phyloP scores from a whole-genome alignment of 208 protist genomes.

The Leishmania tropica region DNA sequence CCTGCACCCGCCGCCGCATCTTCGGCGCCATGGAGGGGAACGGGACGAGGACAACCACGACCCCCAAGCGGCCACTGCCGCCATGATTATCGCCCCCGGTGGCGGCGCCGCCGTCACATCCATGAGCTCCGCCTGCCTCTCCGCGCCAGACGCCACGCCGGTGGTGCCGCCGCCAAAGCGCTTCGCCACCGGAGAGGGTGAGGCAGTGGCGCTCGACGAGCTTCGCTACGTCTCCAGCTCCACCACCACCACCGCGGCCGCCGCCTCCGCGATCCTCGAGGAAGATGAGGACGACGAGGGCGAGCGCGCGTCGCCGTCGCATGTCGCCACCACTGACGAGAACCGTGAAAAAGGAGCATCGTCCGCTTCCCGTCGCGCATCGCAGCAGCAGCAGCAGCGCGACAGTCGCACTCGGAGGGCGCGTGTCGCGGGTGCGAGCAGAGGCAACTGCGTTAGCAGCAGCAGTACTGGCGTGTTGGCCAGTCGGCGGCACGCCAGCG shows the following conservation, averaged over 20 bases:
- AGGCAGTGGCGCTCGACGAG: constrained; percentile 8
- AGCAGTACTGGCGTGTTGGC: neutral
- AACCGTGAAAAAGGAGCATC: neutral
- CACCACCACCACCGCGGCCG: neutral
- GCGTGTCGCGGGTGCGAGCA: neutral
- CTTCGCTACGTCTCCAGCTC: constrained; percentile 9
- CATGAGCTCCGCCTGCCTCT: constrained; percentile 1
- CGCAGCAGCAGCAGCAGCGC: constrained; percentile 4
- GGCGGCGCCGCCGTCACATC: neutral
- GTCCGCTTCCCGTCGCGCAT: neutral
- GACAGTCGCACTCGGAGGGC: constrained; percentile 9
- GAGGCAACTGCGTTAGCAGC: neutral
- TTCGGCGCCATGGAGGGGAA: neutral
- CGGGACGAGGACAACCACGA: neutral
- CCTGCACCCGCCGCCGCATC: neutral
- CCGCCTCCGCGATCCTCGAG: neutral
- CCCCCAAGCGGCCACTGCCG: neutral
- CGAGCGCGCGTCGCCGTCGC: neutral
- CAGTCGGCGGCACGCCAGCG: constrained; percentile 17
- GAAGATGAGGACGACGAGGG: neutral
- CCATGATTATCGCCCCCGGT: neutral
- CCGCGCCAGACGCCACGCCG: constrained; percentile 20
- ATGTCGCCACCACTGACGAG: neutral
- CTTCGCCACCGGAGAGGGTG: constrained; percentile 26
- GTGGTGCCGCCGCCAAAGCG: constrained; percentile 28